phyloP scores from a whole-genome alignment of 208 protist genomes.

The Novymonas esmeraldas region DNA sequence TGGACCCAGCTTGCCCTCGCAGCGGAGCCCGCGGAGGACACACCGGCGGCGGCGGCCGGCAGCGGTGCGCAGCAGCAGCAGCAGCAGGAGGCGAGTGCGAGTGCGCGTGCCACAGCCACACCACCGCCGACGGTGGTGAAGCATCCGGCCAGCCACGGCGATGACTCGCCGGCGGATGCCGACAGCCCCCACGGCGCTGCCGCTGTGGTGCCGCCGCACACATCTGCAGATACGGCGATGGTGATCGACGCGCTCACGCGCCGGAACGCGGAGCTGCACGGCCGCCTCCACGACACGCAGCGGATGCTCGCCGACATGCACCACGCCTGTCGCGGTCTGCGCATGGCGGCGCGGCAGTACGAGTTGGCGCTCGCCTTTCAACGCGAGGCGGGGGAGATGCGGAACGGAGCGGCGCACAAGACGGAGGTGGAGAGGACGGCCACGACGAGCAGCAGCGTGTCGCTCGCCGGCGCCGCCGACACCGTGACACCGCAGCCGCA shows the following conservation, averaged over 20 bases:
- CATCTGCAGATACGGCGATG: background rate
- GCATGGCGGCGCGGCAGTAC: constrained; percentile 15
- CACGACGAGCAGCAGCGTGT: background rate
- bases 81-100: background rate
- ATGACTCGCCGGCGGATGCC: too few species aligned
- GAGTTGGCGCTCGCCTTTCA: constrained; percentile 8
- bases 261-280: constrained; percentile 2
- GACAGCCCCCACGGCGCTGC: too few species aligned
- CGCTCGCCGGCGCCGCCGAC: background rate
- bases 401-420: background rate
- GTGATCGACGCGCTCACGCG: background rate
- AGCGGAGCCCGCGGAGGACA: background rate
- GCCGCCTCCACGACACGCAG: background rate
- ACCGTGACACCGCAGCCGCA: background rate
- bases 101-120: too few species aligned
- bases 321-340: constrained; percentile 8
- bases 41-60: too few species aligned
- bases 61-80: background rate
- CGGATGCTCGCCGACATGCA: constrained; percentile 6
- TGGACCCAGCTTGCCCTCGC: constrained; percentile 15
- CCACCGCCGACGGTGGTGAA: background rate
- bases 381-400: background rate
- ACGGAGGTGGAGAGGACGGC: background rate
- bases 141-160: too few species aligned
- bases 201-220: too few species aligned